Evolutionary conservation across 2,329 filamentous ascomycete genomes (phyloP), one percentile per base, ranked within the genome.

Genomic region (Fulvia fulva): DNA sequence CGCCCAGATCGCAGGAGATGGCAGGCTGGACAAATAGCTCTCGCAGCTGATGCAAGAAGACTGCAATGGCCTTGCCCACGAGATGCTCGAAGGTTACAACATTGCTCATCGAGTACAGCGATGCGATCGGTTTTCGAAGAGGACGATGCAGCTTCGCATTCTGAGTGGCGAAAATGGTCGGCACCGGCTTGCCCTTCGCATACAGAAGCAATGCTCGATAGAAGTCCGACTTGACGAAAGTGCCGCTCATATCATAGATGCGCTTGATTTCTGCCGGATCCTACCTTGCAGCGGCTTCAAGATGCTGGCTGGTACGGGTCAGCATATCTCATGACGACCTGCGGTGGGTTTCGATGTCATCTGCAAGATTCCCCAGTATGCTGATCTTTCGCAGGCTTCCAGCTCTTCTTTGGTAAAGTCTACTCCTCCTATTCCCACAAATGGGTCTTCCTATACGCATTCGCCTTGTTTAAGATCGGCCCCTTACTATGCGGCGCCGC

Each of bases 81-180:
- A 89, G 85, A 0, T 88, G 87, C 68, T 92, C 89, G 65, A 90
- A 90, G 67, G 89, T 84, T 14, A 90, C 84, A 5, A 91, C 76
- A 0, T 86, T 82, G 11, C 83, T 87, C 87, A 91, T 21, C 5
- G 65, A 62, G 46, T 64, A 64, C 4, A 58, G 19, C 8, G 32
- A 47, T 8, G 62, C 62, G 21, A 66, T 54, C 1, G 64, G 62
- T 1, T 58, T 58, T 28, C 47, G 34, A 14, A 50, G 5, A 5
- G 21, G 23, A 19, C 22, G 26, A 22, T 50, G 54, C 5, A 28
- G 19, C 5, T 50, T 32, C 14, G 37, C 54, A 23, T 50, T 23
- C 34, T 23, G n/a, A 11, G 54, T 56, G 12, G n/a, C n/a, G 44
- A 44, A 28, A 28, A 56, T 22, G 1, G 23, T 23, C 11, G 26